These are phyloP conservation scores for Monascus purpureus DNA, from an alignment of 495 filamentous ascomycete genomes.

Conservation along the genomic window DNA sequence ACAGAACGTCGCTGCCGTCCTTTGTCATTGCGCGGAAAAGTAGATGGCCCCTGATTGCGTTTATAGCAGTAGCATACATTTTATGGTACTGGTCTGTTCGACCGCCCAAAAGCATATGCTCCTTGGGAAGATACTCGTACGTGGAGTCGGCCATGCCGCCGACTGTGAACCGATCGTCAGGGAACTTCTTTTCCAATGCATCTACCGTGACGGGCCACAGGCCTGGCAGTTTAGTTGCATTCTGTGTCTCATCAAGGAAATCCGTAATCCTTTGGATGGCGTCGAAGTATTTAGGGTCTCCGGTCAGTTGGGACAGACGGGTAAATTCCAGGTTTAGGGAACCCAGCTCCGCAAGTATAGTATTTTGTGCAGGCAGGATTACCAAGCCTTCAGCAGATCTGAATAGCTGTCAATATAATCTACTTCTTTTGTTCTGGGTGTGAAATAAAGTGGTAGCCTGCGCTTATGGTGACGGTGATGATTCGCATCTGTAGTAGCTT, in stretches of 20 bases:
- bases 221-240: constrained; percentile 54
- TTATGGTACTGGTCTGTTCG: constrained; percentile 59
- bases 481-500: not conserved
- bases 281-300: constrained; percentile 79
- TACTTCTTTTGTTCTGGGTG: too few relatives aligned
- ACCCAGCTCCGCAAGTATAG: constrained; percentile 68
- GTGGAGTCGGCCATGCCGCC: constrained; percentile 84
- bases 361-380: constrained; percentile 26
- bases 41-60: constrained; percentile 58
- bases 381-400: constrained; percentile 22
- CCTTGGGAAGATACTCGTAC: constrained; percentile 96
- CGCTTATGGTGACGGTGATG: not conserved
- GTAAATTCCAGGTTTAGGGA: constrained; percentile 89
- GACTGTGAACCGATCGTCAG: constrained; percentile 49
- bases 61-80: constrained; percentile 63
- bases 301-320: constrained; percentile 76
- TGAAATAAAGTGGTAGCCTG: too few relatives aligned
- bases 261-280: constrained; percentile 81
- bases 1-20: constrained; percentile 62
- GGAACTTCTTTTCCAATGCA: constrained; percentile 35
- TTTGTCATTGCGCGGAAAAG: constrained; percentile 71
- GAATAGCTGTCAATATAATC: constrained; percentile 4
- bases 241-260: constrained; percentile 61
- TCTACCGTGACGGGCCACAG: constrained; percentile 75
- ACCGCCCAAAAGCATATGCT: constrained; percentile 62